phyloP scores from a whole-genome alignment of 208 protist species.

The Leishmania tarentolae region DNA sequence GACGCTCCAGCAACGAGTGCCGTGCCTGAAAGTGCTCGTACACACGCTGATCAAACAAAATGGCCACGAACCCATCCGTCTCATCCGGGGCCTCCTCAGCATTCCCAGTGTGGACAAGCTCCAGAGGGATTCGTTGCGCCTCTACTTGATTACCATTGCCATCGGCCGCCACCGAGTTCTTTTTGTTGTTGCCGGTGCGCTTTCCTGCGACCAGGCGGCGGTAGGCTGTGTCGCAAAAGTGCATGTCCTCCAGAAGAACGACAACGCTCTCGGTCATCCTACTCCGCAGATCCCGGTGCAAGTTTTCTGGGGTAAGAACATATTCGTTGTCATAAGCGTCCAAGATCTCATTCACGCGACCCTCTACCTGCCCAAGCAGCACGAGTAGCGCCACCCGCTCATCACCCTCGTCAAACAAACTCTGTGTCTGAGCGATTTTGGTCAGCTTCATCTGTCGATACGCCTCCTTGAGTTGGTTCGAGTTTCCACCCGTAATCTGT shows the following conservation, averaged over 20 bases:
- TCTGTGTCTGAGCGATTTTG: constrained; percentile 74
- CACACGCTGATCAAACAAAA: constrained; percentile 73
- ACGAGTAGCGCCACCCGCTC: constrained; percentile 78
- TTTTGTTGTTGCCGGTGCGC: not conserved
- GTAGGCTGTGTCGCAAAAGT: constrained; percentile 78
- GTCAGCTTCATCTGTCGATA: constrained; percentile 77
- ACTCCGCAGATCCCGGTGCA: constrained; percentile 29
- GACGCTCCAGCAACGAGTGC: constrained; percentile 30
- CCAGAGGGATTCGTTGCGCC: constrained; percentile 15
- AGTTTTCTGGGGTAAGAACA: constrained; percentile 44
- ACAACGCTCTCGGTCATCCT: constrained; percentile 56
- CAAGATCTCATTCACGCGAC: constrained; percentile 80
- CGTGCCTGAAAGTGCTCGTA: constrained; percentile 73
- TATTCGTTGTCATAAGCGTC: constrained; percentile 84
- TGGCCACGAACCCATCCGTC: constrained; percentile 80
- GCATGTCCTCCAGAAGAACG: constrained; percentile 88
- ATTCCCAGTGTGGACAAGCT: constrained; percentile 30
- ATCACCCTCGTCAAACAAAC: constrained; percentile 82
- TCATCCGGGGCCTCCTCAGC: constrained; percentile 67
- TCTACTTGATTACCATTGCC: not conserved
- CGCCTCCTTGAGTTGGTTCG: constrained; percentile 62
- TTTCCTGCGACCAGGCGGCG: constrained; percentile 52
- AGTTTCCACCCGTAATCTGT: constrained; percentile 63
- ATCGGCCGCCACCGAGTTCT: not conserved
- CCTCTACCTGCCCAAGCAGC: constrained; percentile 82